phyloP scores from a whole-genome alignment of 768 basidiomycete species.

The Rhodotorula kratochvilovae region DNA sequence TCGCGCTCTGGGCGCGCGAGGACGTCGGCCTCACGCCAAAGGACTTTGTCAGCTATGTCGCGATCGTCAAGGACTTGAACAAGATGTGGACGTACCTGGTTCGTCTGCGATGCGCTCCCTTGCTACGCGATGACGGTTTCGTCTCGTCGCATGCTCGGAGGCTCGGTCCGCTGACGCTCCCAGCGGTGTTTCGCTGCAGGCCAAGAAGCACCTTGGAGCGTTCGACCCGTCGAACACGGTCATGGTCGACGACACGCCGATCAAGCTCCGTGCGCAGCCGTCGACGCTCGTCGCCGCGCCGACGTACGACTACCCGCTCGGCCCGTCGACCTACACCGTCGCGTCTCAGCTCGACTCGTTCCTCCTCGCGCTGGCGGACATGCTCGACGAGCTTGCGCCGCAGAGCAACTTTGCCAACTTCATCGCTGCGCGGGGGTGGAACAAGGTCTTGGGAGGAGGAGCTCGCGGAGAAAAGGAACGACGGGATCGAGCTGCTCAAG shows the following conservation, averaged over 20 bases:
- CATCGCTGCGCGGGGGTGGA: conserved; percentile 7
- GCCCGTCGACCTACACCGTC: neutral
- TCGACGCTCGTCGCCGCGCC: conserved; percentile 24
- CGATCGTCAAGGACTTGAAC: conserved; percentile 29
- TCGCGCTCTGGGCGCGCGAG: conserved; percentile 34
- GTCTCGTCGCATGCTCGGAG: too few species aligned
- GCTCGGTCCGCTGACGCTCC: too few species aligned
- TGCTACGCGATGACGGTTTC: too few species aligned
- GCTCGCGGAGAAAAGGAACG: too few species aligned
- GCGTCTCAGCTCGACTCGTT: conserved; percentile 20
- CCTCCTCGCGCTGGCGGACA: conserved; percentile 26
- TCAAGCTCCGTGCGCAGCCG: conserved; percentile 34
- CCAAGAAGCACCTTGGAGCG: neutral
- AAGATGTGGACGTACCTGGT: conserved; percentile 21
- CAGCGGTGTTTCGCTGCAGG: neutral
- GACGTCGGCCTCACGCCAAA: conserved; percentile 20
- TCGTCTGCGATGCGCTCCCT: too few species aligned
- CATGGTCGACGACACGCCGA: conserved; percentile 34
- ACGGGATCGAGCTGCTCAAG: conserved; percentile 1
- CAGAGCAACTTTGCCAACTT: conserved; percentile 25
- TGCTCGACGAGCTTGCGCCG: conserved; percentile 14
- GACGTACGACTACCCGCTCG: conserved; percentile 31
- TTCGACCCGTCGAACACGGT: conserved; percentile 14
- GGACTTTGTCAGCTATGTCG: conserved; percentile 25
- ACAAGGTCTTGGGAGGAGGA: neutral